Percentiles rank a stretch among this genome's conserved stretches.
Conservation (phyloP, 176 grass and related monocot genomes). For the Carex kokanica region DNA sequence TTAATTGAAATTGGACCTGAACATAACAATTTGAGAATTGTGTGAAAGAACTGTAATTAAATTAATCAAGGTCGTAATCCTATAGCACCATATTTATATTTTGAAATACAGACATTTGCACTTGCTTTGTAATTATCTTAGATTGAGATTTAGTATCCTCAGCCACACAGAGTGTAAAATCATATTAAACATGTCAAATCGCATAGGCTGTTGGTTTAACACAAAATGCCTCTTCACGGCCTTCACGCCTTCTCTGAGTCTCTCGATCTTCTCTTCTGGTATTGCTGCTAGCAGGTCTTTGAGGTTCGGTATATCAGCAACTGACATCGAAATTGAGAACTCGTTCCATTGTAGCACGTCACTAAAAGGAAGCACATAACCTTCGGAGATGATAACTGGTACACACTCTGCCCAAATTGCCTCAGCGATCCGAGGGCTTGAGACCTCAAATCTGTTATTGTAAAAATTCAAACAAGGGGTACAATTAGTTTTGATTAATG, state of each 20-base stretch:
- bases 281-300: conserved; percentile 46
- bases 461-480: too few relatives aligned
- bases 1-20: too few relatives aligned
- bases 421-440: conserved; percentile 59
- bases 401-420: conserved; percentile 68
- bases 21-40: too few relatives aligned
- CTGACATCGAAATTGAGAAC: conserved; percentile 56
- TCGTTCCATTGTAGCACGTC: conserved; percentile 67
- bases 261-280: conserved; percentile 45
- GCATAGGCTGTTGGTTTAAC: conserved; percentile 42
- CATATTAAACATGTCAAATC: conserved; percentile 75
- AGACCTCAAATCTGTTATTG: conserved; percentile 42
- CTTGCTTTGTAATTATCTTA: neutral
- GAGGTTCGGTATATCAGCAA: conserved; percentile 42
- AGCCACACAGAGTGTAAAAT: conserved; percentile 79
- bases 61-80: too few relatives aligned
- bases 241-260: conserved; percentile 38
- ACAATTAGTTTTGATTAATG: neutral
- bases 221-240: conserved; percentile 58
- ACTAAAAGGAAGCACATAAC: conserved; percentile 53
- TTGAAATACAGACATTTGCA: neutral
- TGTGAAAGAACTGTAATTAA: too few relatives aligned
- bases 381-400: conserved; percentile 49
- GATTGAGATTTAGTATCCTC: conserved; percentile 53
- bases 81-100: too few relatives aligned